Evolutionary conservation across 345 rosid species (phyloP).

Genomic region (Sonneratia alba): DNA sequence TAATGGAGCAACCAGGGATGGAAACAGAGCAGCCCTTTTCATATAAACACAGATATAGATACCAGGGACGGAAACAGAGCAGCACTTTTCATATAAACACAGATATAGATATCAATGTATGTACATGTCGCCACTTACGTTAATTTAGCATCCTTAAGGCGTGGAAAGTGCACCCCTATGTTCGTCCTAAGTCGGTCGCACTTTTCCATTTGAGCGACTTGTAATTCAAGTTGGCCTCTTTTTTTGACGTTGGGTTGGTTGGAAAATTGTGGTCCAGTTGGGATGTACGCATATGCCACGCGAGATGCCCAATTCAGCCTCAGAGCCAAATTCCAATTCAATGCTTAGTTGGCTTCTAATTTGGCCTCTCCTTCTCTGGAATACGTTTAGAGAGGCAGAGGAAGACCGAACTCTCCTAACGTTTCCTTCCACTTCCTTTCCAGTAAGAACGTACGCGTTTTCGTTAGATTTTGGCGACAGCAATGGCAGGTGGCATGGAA

Average conservation of each 20-base stretch:
- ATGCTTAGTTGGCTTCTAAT: neutral
- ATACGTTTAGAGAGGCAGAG: neutral
- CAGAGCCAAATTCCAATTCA: neutral
- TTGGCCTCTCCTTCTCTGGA: neutral
- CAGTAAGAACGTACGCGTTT: neutral
- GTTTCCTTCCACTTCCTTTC: neutral
- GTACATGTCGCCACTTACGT: no score
- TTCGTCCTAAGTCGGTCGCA: no score
- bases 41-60: no score
- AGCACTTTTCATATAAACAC: neutral
- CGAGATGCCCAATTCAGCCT: neutral
- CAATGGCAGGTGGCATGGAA: neutral
- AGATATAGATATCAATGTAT: no score
- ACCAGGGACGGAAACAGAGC: neutral
- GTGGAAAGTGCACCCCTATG: no score
- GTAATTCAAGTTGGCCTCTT: no score
- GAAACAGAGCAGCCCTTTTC: neutral
- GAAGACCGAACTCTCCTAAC: neutral
- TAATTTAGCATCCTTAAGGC: no score
- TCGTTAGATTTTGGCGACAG: neutral
- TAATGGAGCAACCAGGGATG: neutral
- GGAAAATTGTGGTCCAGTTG: neutral
- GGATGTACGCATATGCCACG: neutral
- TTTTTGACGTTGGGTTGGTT: no score
- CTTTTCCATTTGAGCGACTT: no score